Evolutionary conservation across 768 basidiomycete genomes (phyloP), one percentile per base, ranked within the genome.

Genomic region (Ephemerocybe angulata): DNA sequence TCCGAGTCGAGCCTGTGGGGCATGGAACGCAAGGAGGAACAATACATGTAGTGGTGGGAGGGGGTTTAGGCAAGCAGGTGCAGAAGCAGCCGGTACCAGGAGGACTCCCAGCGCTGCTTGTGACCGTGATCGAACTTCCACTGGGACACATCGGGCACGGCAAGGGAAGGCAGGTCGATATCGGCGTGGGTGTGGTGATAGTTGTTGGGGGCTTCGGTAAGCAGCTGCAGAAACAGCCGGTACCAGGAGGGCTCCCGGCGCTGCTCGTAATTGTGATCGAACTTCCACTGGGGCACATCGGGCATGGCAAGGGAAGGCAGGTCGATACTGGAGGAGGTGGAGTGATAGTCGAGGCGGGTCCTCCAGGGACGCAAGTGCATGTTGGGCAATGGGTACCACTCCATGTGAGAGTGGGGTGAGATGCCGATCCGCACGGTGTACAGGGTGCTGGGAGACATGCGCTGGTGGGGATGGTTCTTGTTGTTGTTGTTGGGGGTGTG

Each of bases 301-400:
- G 46, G 46, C 46, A 48, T 7, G 46, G 46, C 27, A 48, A 11
- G 2, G 46, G 46, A 17, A 48, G 46, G 11, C 46, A 48, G 8
- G 46, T 15, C 11, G 24, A 17, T 2, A 15, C 30, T 22, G 42
- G 42, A 44, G 42, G 42, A 7, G 44, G 19, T 25, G 46, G n/a
- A 15, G 46, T 12, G 8, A n/a, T 17, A 4, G 21, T 46, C 6
- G 46, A 17, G 3, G 28, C 6, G 19, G 21, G 13, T 7, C 11
- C 21, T 48, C 46, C 46, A 5, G 46, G 46, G 30, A 48, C 46
- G 21, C 46, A 48, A 13, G 46, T 48, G 27, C 46, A 48, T 13
- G 46, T 48, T 7, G 46, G 46, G 46, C 46, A 48, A 4, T 28
- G 7, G 5, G 46, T 48, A 24, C 46, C 46, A 12, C 27, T 48